These are phyloP conservation scores for Ganoderma sinense DNA, from an alignment of 1,284 basidiomycete genomes.

Conservation along the genomic window DNA sequence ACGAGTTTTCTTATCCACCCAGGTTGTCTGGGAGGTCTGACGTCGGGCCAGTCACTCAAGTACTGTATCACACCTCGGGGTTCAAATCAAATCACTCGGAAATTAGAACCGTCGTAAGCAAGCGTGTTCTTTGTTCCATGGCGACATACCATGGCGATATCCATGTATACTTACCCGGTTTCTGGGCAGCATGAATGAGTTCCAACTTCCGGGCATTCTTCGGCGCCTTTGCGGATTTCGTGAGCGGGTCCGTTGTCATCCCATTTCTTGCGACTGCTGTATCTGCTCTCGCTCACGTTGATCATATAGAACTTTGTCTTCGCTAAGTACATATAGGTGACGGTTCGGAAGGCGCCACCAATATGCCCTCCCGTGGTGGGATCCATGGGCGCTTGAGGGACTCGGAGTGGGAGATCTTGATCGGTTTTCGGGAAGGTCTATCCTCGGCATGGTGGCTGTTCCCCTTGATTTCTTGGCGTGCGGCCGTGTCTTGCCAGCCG, in stretches of 20 bases:
- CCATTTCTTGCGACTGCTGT: not conserved
- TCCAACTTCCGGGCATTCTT: not conserved
- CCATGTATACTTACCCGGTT: not conserved
- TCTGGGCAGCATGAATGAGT: not conserved
- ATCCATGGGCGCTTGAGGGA: too few species aligned
- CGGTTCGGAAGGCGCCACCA: too few species aligned
- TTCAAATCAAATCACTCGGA: too few species aligned
- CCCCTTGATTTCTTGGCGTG: slow-evolving; percentile 6
- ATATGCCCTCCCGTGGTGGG: too few species aligned
- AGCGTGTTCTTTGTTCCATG: too few species aligned
- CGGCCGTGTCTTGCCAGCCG: not conserved
- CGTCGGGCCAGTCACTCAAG: too few species aligned
- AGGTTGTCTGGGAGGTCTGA: too few species aligned
- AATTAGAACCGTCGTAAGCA: too few species aligned
- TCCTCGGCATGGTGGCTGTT: slow-evolving; percentile 15
- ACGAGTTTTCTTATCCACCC: too few species aligned
- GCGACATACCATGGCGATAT: not conserved
- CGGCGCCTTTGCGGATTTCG: not conserved
- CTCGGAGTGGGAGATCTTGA: slow-evolving; percentile 3
- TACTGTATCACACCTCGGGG: too few species aligned
- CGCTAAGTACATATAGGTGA: too few species aligned
- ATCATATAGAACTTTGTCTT: not conserved
- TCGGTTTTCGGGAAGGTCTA: not conserved
- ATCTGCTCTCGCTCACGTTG: not conserved
- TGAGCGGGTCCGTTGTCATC: not conserved